Percentiles rank a stretch among this genome's conserved stretches.
Conservation (phyloP, 2,329 filamentous ascomycete genomes). For the Lithohypha guttulata region DNA sequence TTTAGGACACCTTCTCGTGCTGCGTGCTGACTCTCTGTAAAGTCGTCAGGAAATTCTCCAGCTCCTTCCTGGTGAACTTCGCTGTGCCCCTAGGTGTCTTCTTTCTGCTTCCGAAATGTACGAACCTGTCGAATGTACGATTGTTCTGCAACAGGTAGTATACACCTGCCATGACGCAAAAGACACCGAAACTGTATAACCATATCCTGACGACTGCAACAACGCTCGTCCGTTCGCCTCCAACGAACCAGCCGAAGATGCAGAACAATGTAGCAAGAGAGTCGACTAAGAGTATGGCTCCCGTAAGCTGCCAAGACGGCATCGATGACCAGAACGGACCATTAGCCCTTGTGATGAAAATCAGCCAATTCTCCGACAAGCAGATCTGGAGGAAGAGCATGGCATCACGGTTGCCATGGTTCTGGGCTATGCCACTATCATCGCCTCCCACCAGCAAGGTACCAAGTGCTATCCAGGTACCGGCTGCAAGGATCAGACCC, state of each 20-base stretch:
- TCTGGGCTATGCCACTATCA: constrained; percentile 77
- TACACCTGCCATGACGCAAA: constrained; percentile 67
- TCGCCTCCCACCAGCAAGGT: constrained; percentile 63
- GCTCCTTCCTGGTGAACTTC: constrained; percentile 60
- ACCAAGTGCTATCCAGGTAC: constrained; percentile 80
- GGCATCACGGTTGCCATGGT: constrained; percentile 70
- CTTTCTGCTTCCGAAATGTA: constrained; percentile 66
- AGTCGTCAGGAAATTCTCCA: constrained; percentile 85
- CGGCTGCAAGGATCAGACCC: constrained; percentile 67
- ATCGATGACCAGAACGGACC: constrained; percentile 85
- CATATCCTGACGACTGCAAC: constrained; percentile 80
- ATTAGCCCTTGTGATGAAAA: constrained; percentile 90
- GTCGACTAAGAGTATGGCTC: constrained; percentile 71
- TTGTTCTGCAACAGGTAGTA: constrained; percentile 78
- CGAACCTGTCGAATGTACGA: constrained; percentile 75
- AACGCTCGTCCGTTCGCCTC: constrained; percentile 55
- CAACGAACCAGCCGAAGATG: constrained; percentile 72
- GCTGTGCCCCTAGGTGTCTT: constrained; percentile 50
- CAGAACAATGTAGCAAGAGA: constrained; percentile 76
- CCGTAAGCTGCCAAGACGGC: constrained; percentile 72
- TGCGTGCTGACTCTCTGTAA: constrained; percentile 83
- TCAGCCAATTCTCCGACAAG: constrained; percentile 89
- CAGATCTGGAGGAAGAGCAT: constrained; percentile 85
- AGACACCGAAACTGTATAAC: constrained; percentile 84
- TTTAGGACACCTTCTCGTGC: constrained; percentile 71